Evolutionary conservation across 129 eudicot species (phyloP), one percentile per base, ranked within the genome.

Genomic region (Sambucus nigra): DNA sequence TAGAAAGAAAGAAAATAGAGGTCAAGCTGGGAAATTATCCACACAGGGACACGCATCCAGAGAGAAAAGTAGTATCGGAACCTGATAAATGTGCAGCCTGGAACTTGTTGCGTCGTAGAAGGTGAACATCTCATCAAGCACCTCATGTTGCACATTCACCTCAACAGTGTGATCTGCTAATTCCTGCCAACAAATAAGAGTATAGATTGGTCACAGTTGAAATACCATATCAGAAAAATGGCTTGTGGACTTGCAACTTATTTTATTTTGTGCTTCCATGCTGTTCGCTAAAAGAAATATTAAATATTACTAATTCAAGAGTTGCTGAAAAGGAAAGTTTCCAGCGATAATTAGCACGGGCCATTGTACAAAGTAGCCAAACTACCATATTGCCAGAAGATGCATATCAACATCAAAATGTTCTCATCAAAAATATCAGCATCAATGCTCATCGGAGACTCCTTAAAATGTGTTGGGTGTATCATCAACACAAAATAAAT

Each of bases 81-180:
- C 99, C 96, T 92, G 96, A 76, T 92, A 82, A 49, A 92, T 92
- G 60, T 86, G 88, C 14, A 92, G 71, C 14, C 62, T 80, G 42
- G 74, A 71, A 57, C 64, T 61, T 25, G 84, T 86, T 14, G 92
- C 86, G 59, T 92, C 99, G 46, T 92, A 92, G 65, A 92, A 92
- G 33, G 94, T 86, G 66, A 86, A 92, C 67, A 73, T 69, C 59
- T 85, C 96, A 77, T 92, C 94, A 21, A 92, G 72, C 23, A 68
- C 75, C 22, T 92, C 99, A 64, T 92, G 87, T 32, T 86, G 99
- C 72, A 80, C 57, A 59, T 66, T 92, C 67, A 92, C 96, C 54
- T 92, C 87, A 51, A 55, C 82, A 31, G 86, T 83, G 55, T 86
- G 96, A 39, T 82, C 96, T 31, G 75, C 84, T 69, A 92, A 71